Evolutionary conservation across 768 basidiomycete species (phyloP).

Genomic region (Agrocybe praecox): DNA sequence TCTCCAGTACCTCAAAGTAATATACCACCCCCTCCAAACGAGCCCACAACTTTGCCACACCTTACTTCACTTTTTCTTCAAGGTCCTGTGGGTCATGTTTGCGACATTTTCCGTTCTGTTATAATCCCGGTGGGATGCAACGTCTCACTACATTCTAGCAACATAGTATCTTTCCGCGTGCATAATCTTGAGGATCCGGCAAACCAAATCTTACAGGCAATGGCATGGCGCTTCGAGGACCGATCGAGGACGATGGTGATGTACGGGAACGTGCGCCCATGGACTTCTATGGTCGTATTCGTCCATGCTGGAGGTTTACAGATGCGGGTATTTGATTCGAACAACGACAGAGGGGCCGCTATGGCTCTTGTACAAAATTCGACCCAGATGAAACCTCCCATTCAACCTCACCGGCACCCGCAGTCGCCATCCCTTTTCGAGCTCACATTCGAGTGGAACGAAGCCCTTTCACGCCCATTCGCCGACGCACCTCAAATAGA

Average conservation of each 20-base stretch:
- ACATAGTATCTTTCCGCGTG: neutral
- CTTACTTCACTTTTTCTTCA: neutral
- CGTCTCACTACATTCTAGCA: neutral
- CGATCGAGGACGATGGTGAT: neutral
- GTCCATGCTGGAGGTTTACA: no score
- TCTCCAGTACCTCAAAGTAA: no score
- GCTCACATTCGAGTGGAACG: neutral
- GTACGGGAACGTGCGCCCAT: no score
- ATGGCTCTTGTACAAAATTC: no score
- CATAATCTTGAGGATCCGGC: neutral
- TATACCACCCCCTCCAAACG: no score
- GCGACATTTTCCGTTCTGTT: neutral
- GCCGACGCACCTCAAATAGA: no score
- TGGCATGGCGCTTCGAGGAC: neutral
- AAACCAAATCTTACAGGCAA: neutral
- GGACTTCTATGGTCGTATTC: no score
- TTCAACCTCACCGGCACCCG: neutral
- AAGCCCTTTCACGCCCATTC: no score
- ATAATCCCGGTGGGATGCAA: neutral
- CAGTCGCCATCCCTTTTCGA: neutral
- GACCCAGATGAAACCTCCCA: neutral
- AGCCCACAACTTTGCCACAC: no score
- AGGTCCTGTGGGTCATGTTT: neutral
- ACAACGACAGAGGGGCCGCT: no score
- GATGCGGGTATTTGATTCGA: no score